These are phyloP conservation scores for Gynostemma pentaphyllum DNA, from an alignment of 306 rosid genomes.

Conservation along the genomic window DNA sequence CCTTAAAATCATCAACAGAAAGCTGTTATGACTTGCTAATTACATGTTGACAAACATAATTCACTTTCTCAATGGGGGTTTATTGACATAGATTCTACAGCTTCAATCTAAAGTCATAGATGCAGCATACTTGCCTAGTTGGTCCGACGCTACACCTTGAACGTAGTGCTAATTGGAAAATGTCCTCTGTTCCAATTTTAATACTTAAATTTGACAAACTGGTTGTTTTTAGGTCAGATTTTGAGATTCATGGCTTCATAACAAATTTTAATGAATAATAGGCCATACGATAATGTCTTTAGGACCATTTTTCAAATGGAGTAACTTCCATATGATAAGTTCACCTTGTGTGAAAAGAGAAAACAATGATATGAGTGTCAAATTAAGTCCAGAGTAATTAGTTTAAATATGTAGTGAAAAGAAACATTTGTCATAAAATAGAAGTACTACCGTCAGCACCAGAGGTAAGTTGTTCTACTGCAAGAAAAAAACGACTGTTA, in stretches of 20 bases:
- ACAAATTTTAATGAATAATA: neutral
- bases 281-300: slow-evolving; percentile 54
- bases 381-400: neutral
- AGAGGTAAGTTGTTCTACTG: slow-evolving; percentile 84
- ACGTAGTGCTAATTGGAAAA: slow-evolving; percentile 66
- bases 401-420: neutral
- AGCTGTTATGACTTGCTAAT: slow-evolving; percentile 66
- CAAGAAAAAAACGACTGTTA: slow-evolving; percentile 12
- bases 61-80: slow-evolving; percentile 52
- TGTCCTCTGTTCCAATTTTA: neutral
- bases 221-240: neutral
- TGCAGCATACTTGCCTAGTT: slow-evolving; percentile 57
- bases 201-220: neutral
- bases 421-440: neutral
- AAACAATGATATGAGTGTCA: neutral
- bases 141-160: slow-evolving; percentile 99
- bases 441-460: slow-evolving; percentile 69
- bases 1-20: slow-evolving; percentile 55
- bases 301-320: slow-evolving; percentile 49
- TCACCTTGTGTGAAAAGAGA: slow-evolving; percentile 52
- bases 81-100: slow-evolving; percentile 68
- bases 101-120: slow-evolving; percentile 91
- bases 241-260: neutral
- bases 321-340: slow-evolving; percentile 63
- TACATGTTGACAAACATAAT: slow-evolving; percentile 67